Base-by-base conservation (phyloP, 371 early-diverging fungal genomes). In the Mortierella sp. region DNA sequence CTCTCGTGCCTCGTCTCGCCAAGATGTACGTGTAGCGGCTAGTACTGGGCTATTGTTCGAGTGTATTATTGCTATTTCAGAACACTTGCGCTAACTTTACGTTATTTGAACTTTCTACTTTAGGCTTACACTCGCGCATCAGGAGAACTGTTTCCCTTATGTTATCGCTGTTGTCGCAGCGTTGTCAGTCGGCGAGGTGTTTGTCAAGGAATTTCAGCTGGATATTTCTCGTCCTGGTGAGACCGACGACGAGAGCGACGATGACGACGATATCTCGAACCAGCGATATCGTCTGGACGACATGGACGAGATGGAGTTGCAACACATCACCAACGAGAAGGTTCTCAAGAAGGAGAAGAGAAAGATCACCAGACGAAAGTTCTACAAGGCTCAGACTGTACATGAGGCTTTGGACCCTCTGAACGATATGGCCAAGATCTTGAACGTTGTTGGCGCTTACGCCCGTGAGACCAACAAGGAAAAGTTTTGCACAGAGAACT, bases 1-100 rank as follows among this genome's bases (percentile, higher is more conserved):
- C 99, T 3, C 92, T 99, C 0, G 91, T 96, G 0, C 99, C 99
- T 28, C 93, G 99, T 54, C 96, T 96, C 81, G 96, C 97, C 47
- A 97, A 97, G 89, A 98, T 99, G 97, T 94, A 88, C 87, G 90
- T 82, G 34, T 8, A 2, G 34, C 42, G 42, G 42, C 31, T 42
- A 24, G 24, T 0, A 1, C 8, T 6, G 57, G 4, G 42, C 21
- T 16, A 7, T 47, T 31, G 26, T 71, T 26, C 19, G 0, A 47
- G 14, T 45, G 1, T 47, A 4, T 11, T n/a, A 2, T 26, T 44
- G 11, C 1, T 44, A 10, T 70, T 54, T 21, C 24, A 10, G 60
- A 45, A 48, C 31, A 11, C 5, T 10, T 28, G n/a, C 70, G 19
- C n/a, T 76, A 76, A 70, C 65, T 19, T 50, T 28, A 9, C 19